Percentiles rank a stretch among this genome's conserved stretches.
Conservation (phyloP, 495 filamentous ascomycete species). For the Penicillium herquei region DNA sequence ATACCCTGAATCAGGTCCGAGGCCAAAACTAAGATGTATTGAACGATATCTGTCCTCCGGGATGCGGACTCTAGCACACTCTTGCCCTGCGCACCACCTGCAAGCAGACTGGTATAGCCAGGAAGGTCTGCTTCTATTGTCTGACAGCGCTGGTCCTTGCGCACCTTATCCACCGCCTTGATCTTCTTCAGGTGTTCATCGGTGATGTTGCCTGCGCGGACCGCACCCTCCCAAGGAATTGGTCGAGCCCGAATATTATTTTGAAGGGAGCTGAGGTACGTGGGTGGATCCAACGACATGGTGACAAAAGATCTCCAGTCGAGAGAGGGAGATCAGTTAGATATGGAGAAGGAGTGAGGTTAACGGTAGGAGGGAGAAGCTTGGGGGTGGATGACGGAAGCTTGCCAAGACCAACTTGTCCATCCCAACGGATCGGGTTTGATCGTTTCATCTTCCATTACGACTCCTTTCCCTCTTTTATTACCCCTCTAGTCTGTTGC, state of each 20-base stretch:
- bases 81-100: slow-evolving; percentile 66
- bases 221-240: slow-evolving; percentile 97
- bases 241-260: slow-evolving; percentile 92
- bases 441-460: slow-evolving; percentile 13
- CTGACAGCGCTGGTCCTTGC: slow-evolving; percentile 79
- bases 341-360: slow-evolving; percentile 8
- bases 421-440: slow-evolving; percentile 21
- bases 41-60: slow-evolving; percentile 81
- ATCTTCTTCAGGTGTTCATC: slow-evolving; percentile 94
- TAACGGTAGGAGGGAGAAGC: slow-evolving; percentile 22
- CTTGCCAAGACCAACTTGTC: slow-evolving; percentile 27
- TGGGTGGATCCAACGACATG: slow-evolving; percentile 88
- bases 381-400: slow-evolving; percentile 30
- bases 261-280: slow-evolving; percentile 86
- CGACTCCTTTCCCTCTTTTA: neutral
- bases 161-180: slow-evolving; percentile 95
- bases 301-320: slow-evolving; percentile 19
- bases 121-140: slow-evolving; percentile 75
- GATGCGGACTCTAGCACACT: slow-evolving; percentile 80
- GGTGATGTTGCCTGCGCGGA: slow-evolving; percentile 88
- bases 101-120: slow-evolving; percentile 74
- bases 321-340: slow-evolving; percentile 1
- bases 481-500: neutral
- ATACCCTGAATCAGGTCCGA: slow-evolving; percentile 85
- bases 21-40: slow-evolving; percentile 89